Evolutionary conservation across 169 alveolate species (phyloP), one percentile per base, ranked within the genome.

Genomic region (Plasmodium berghei): DNA sequence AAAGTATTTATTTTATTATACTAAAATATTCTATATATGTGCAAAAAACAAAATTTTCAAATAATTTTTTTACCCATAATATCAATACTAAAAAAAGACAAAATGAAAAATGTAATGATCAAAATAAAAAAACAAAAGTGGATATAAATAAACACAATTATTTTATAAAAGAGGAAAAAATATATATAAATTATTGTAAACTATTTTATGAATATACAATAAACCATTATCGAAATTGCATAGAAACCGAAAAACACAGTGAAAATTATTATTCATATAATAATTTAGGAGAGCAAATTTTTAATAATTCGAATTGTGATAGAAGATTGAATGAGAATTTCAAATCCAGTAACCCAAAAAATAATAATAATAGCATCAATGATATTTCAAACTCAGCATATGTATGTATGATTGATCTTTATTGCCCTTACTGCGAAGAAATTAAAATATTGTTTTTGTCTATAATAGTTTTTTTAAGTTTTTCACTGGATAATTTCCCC

Each of bases 381-480:
- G 42, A 16, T 66, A n/a, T 61, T n/a, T 5, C 59, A 55, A 62
- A 64, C 62, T 1, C 74, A 34, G 49, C 63, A 26, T 63, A 77
- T 22, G 46, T 77, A 42, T 63, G 49, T 56, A 63, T 62, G 89
- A 77, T 77, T 20, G 77, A 77, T 22, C 26, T 77, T 10, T 77
- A 63, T 24, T 77, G 89, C 3, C 12, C 77, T 26, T 54, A 77
- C 20, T 77, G 89, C 28, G 77, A 77, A 77, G 89, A 77, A 63
- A 48, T 5, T 1, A 77, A 64, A 77, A 63, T 77, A 49, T 45
- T 77, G 66, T 77, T 48, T 46, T 56, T 77, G 42, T 77, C 89
- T 16, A 77, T 77, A 48, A 59, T 77, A 49, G 42, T 63, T 28
- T 66, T 77, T 52, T 26, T 77, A 24, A 77, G 89, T 45, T 77